Percentiles rank a stretch among this genome's conserved stretches.
Evolutionary conservation across 139 green algal species (phyloP).

Genomic region (Chara braunii): DNA sequence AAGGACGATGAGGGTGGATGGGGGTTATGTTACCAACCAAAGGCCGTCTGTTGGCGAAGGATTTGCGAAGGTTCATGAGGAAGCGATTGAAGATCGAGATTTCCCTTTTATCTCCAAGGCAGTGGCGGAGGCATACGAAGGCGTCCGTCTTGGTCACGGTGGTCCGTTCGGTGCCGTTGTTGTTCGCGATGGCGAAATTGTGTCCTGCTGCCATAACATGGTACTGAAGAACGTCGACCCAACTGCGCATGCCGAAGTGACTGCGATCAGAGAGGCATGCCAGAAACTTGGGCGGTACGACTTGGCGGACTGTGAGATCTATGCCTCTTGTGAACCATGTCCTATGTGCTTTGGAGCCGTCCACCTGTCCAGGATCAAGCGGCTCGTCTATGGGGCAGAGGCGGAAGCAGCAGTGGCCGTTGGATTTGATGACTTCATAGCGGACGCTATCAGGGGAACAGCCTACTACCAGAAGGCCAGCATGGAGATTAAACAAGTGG

Average conservation of each 20-base stretch:
- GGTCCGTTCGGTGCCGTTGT: slow-evolving; percentile 37
- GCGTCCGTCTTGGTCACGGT: slow-evolving; percentile 23
- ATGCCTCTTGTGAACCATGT: slow-evolving; percentile 43
- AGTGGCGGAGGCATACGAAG: slow-evolving; percentile 40
- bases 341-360: slow-evolving; percentile 46
- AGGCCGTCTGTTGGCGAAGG: no score
- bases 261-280: slow-evolving; percentile 34
- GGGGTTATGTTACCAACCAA: no score
- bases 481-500: slow-evolving; percentile 18
- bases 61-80: no score
- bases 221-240: slow-evolving; percentile 40
- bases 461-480: slow-evolving; percentile 36
- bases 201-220: slow-evolving; percentile 39
- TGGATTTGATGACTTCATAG: slow-evolving; percentile 45
- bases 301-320: slow-evolving; percentile 44
- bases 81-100: slow-evolving; percentile 25
- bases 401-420: slow-evolving; percentile 41
- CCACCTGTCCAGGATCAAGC: slow-evolving; percentile 42
- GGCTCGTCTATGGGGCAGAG: slow-evolving; percentile 40
- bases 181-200: slow-evolving; percentile 26
- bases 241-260: slow-evolving; percentile 43
- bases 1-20: no score
- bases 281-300: slow-evolving; percentile 42
- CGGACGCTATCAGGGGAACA: slow-evolving; percentile 40
- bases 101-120: slow-evolving; percentile 14